Conservation (phyloP, 345 rosid genomes). For the Lumnitzera racemosa region DNA sequence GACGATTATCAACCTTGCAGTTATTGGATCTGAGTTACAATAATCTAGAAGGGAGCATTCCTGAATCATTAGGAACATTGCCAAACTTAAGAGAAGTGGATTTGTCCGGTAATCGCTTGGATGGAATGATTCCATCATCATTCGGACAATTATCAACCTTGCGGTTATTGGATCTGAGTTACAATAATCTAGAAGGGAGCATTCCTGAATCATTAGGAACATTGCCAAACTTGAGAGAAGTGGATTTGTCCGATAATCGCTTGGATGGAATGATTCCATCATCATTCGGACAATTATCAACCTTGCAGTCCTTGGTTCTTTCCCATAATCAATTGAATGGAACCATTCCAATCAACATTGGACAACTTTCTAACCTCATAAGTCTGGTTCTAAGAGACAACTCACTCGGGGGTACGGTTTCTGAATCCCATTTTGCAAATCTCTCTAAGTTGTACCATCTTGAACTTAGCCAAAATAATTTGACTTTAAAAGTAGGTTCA, state of each 20-base stretch:
- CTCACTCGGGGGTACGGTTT: slow-evolving; percentile 4
- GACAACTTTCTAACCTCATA: slow-evolving; percentile 1
- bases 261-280: background rate
- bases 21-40: too few species aligned
- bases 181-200: too few species aligned
- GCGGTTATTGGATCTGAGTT: too few species aligned
- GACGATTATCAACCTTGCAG: too few species aligned
- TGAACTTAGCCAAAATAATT: background rate
- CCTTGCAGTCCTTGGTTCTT: background rate
- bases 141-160: background rate
- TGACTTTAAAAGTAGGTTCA: background rate
- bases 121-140: background rate
- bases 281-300: background rate
- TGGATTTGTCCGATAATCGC: background rate
- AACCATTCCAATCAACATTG: background rate
- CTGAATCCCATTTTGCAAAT: background rate
- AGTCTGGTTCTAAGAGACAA: background rate
- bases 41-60: too few species aligned
- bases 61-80: background rate
- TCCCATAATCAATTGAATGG: slow-evolving; percentile 1
- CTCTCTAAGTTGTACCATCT: background rate
- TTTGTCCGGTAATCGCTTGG: background rate
- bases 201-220: background rate
- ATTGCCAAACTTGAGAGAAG: too few species aligned
- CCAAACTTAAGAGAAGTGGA: background rate